Percentiles rank a stretch among this genome's conserved stretches.
Conservation (phyloP, 352 stramenopile genomes). For the Pythium sp. region DNA sequence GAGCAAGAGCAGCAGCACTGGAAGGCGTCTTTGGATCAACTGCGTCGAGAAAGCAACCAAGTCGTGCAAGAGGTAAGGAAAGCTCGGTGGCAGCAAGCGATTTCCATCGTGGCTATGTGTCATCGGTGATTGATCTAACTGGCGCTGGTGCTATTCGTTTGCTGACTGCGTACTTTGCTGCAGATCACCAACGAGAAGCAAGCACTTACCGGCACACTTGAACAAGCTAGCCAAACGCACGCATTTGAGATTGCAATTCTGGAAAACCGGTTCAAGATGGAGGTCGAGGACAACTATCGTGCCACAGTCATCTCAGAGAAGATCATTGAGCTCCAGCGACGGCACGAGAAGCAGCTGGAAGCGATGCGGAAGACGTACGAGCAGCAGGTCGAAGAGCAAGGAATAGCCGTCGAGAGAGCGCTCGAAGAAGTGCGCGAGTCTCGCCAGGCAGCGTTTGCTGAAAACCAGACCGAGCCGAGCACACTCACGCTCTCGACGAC, state of each 20-base stretch:
- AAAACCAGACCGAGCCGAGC: constrained; percentile 23
- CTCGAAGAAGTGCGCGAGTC: constrained; percentile 9
- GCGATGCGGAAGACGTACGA: constrained; percentile 24
- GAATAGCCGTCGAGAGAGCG: constrained; percentile 16
- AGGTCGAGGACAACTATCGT: constrained; percentile 13
- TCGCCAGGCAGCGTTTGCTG: background rate
- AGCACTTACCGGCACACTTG: background rate
- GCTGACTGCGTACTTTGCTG: background rate
- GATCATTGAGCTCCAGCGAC: constrained; percentile 10
- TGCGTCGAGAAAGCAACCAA: background rate
- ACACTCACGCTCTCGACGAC: background rate
- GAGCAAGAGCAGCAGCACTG: constrained; percentile 20
- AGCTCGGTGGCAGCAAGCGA: no score
- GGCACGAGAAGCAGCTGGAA: constrained; percentile 20
- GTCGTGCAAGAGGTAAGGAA: constrained; percentile 10
- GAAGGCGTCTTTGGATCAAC: constrained; percentile 10
- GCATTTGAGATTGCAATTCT: constrained; percentile 5
- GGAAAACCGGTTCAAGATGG: constrained; percentile 12
- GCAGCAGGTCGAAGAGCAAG: constrained; percentile 22
- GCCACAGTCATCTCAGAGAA: constrained; percentile 17
- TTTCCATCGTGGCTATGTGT: background rate
- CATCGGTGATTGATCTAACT: background rate
- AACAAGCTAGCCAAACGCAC: background rate
- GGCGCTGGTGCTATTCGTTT: background rate
- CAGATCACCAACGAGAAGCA: constrained; percentile 14